Evolutionary conservation across 495 filamentous ascomycete genomes (phyloP), one percentile per base, ranked within the genome.

Genomic region (Filosporella fistucella): DNA sequence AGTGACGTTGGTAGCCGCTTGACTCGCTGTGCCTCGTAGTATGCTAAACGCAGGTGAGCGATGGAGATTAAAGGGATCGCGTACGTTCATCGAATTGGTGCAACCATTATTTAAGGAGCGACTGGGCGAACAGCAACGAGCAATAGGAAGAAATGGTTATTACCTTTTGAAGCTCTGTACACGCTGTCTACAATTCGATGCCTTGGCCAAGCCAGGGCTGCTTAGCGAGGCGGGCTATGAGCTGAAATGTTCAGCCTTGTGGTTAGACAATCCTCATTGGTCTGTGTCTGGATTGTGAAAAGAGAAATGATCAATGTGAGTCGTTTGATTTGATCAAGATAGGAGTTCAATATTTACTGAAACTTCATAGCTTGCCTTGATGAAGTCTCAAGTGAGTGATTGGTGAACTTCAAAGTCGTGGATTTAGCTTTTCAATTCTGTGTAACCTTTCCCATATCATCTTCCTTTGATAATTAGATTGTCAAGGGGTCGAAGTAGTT

Each of bases 11-110:
- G 64, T 58, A 45, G 67, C 62, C 42, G 65, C 63, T 49, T 61
- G 61, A 23, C 60, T 64, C 57, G 64, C 63, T 39, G 61, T 65
- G 24, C 45, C 65, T 56, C 62, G 65, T 36, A 78, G 59, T 51
- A 77, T 64, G 20, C 64, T 62, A 42, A 70, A 64, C 37, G 70
- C 69, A 16, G 68, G 61, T 44, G 68, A 66, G 58, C 66, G 63
- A 58, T 68, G 67, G 53, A 73, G 61, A 52, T 70, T 65, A 60
- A 77, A 77, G 30, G 71, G 72, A 53, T 76, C 71, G 47, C 69
- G 68, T 56, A 70, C 62, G 63, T 73, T 77, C 73, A 78, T 77
- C 58, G 63, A 62, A 49, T 42, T 35, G 7, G 36, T n/a, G 11
- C 30, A 25, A 49, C 47, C 57, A 59, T 59, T 59, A 40, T 49